These are phyloP conservation scores for Pelargonium nanum DNA, from an alignment of 345 rosid species.

Conservation along the genomic window DNA sequence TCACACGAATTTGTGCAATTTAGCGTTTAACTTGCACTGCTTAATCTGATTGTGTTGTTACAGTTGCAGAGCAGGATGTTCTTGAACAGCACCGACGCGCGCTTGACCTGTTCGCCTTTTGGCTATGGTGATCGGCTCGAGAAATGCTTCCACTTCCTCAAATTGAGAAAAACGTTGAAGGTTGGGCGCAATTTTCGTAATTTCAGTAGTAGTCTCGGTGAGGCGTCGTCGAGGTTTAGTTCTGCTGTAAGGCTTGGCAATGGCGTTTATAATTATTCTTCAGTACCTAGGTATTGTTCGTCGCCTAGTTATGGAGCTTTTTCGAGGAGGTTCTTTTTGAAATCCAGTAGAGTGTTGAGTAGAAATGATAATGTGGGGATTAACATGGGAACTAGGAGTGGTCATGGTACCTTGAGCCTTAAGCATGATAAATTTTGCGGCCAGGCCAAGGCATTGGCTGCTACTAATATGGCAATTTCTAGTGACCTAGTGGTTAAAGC, in stretches of 20 bases:
- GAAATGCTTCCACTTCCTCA: slow-evolving; percentile 20
- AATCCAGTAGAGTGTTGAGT: slow-evolving; percentile 14
- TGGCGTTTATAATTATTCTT: slow-evolving; percentile 13
- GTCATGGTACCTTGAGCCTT: slow-evolving; percentile 9
- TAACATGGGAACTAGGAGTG: slow-evolving; percentile 10
- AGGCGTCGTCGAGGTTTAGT: slow-evolving; percentile 8
- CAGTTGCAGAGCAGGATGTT: slow-evolving; percentile 34
- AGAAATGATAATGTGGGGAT: slow-evolving; percentile 13
- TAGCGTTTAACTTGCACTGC: background rate
- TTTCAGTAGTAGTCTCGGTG: slow-evolving; percentile 2
- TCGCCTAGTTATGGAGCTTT: slow-evolving; percentile 9
- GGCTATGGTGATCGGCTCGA: slow-evolving; percentile 10
- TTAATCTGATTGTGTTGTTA: slow-evolving; percentile 4
- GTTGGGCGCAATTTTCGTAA: slow-evolving; percentile 5
- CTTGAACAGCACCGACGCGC: slow-evolving; percentile 17
- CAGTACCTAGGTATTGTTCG: slow-evolving; percentile 11
- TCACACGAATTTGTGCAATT: background rate
- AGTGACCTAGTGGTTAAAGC: slow-evolving; percentile 21
- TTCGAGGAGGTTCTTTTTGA: slow-evolving; percentile 31
- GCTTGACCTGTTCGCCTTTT: slow-evolving; percentile 10
- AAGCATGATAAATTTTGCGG: slow-evolving; percentile 24
- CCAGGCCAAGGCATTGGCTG: slow-evolving; percentile 26
- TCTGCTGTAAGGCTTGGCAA: slow-evolving; percentile 12
- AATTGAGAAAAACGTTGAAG: slow-evolving; percentile 18
- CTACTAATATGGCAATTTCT: slow-evolving; percentile 16